Evolutionary conservation across 192 early-diverging fungal genomes (phyloP), one percentile per base, ranked within the genome.

Genomic region (Backusella mclennaniae): DNA sequence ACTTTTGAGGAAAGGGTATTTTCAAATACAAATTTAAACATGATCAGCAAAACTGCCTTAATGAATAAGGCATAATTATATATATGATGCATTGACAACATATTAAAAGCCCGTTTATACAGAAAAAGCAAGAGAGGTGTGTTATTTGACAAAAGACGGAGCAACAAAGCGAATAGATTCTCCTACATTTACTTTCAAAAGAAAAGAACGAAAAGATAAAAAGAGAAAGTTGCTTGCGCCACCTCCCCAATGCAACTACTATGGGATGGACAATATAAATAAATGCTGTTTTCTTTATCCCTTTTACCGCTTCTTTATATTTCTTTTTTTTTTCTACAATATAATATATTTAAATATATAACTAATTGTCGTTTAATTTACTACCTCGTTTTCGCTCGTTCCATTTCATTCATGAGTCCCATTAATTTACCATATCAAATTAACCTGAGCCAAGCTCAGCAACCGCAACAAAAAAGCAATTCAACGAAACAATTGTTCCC

Each of bases 221-320:
- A 56, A 56, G 53, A 56, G 23, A 56, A 56, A 56, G 53, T 56
- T 56, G 53, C 53, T 56, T 56, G 53, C 53, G 53, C 53, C 53
- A 56, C 53, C 53, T 56, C 53, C 53, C 21, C 56, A 63, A 63
- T 63, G 56, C 53, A n/a, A 56, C 6, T 56, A n/a, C 26, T 63
- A 3, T 21, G 12, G 26, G 23, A 49, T 29, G 8, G 12, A 63
- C 12, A 63, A 2, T 63, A 63, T 63, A 63, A 63, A 63, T 63
- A 63, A 63, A 26, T 63, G 23, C 11, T 23, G n/a, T 4, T 14
- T 23, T 23, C 56, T 63, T 23, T 14, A 63, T 63, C 23, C 26
- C 23, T 67, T n/a, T 67, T 67, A 67, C 12, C 17, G 33, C 17
- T 31, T 67, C 29, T 68, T 35, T 68, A 14, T 68, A 17, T 36